These are phyloP conservation scores for Pythium biforme DNA, from an alignment of 352 stramenopile genomes.

Conservation along the genomic window DNA sequence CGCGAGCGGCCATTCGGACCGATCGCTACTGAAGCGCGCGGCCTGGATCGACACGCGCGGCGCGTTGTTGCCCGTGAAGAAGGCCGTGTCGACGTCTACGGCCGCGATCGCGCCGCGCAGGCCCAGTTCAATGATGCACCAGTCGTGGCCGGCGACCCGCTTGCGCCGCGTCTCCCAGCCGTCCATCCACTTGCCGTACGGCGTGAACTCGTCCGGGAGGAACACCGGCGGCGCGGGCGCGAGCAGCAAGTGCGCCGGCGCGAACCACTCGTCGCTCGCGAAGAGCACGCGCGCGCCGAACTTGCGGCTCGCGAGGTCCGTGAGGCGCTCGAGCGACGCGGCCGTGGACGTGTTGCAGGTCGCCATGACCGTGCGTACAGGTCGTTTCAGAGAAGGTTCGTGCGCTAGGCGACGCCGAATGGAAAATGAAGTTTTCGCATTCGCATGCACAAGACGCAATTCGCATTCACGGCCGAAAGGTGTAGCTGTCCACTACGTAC, in stretches of 20 bases:
- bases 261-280: conserved; percentile 94
- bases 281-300: conserved; percentile 82
- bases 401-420: background rate
- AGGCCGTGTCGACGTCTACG: conserved; percentile 91
- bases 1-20: conserved; percentile 32
- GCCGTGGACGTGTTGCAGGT: background rate
- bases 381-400: background rate
- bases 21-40: conserved; percentile 44
- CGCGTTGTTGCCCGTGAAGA: conserved; percentile 92
- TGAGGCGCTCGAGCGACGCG: conserved; percentile 37
- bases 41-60: conserved; percentile 90
- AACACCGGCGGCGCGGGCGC: conserved; percentile 77
- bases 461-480: background rate
- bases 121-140: conserved; percentile 90
- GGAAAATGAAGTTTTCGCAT: background rate
- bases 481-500: conserved; percentile 2
- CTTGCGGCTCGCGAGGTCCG: conserved; percentile 58
- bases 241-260: conserved; percentile 82
- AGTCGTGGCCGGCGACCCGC: conserved; percentile 86
- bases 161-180: conserved; percentile 95
- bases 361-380: background rate
- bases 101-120: conserved; percentile 55
- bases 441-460: background rate
- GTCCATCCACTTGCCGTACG: conserved; percentile 95
- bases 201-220: conserved; percentile 89